These are phyloP conservation scores for Vickermania spadyakhi DNA, from an alignment of 208 protist species.

Conservation along the genomic window DNA sequence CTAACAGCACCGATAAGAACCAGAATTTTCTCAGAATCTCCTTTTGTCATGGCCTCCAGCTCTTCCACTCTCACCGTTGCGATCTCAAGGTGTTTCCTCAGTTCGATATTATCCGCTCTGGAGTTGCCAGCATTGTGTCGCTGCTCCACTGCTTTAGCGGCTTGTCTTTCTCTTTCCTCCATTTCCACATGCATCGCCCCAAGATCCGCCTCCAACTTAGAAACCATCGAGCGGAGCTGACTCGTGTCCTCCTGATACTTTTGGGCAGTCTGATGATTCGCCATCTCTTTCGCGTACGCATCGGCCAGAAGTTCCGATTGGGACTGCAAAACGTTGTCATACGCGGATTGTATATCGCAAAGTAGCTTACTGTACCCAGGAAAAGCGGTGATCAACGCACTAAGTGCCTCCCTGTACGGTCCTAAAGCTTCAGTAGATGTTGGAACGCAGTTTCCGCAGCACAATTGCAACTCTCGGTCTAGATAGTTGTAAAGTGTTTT, in stretches of 20 bases:
- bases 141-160: slow-evolving; percentile 10
- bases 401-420: slow-evolving; percentile 73
- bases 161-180: slow-evolving; percentile 10
- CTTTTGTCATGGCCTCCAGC: slow-evolving; percentile 38
- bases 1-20: slow-evolving; percentile 63
- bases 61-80: slow-evolving; percentile 26
- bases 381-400: slow-evolving; percentile 50
- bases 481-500: slow-evolving; percentile 29
- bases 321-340: slow-evolving; percentile 72
- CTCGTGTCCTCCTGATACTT: slow-evolving; percentile 15
- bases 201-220: slow-evolving; percentile 22
- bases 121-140: slow-evolving; percentile 1
- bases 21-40: slow-evolving; percentile 69
- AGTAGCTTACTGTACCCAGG: slow-evolving; percentile 56
- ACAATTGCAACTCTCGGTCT: slow-evolving; percentile 22
- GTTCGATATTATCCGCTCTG: slow-evolving; percentile 11
- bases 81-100: slow-evolving; percentile 22
- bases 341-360: slow-evolving; percentile 59
- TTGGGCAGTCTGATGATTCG: slow-evolving; percentile 11
- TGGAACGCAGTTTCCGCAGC: slow-evolving; percentile 4
- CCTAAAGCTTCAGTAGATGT: slow-evolving; percentile 35
- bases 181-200: slow-evolving; percentile 20
- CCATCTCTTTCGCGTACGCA: slow-evolving; percentile 16
- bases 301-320: slow-evolving; percentile 60
- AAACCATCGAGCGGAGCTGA: slow-evolving; percentile 13